Percentiles rank a stretch among this genome's conserved stretches.
phyloP scores from a whole-genome alignment of 208 protist species.

The Strigomonas culicis region DNA sequence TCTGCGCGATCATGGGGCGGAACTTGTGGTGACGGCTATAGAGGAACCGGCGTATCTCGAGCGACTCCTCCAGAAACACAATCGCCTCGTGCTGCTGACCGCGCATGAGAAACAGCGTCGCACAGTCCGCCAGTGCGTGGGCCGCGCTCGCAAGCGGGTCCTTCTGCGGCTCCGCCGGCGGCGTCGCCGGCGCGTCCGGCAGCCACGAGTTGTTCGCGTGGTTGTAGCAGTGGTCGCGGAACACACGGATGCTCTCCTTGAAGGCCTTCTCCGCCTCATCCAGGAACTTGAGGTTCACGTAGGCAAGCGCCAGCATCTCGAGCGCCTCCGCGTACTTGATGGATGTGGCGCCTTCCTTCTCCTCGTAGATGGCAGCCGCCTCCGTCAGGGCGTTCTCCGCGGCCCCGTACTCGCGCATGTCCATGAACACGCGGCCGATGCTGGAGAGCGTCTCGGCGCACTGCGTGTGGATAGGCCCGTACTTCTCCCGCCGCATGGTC shows the following conservation, averaged over 20 bases:
- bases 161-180: constrained; percentile 69
- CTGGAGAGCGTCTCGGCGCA: constrained; percentile 84
- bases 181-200: constrained; percentile 37
- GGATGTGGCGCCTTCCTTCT: constrained; percentile 66
- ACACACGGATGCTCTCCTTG: constrained; percentile 83
- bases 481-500: constrained; percentile 77
- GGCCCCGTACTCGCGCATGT: constrained; percentile 86
- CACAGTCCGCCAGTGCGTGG: constrained; percentile 85
- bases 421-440: constrained; percentile 87
- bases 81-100: constrained; percentile 66
- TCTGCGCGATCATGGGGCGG: constrained; percentile 88
- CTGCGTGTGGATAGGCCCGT: constrained; percentile 78
- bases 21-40: constrained; percentile 79
- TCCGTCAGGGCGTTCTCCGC: constrained; percentile 89
- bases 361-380: constrained; percentile 84
- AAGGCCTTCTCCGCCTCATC: constrained; percentile 89
- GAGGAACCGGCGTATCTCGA: constrained; percentile 83
- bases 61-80: constrained; percentile 80
- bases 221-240: constrained; percentile 81
- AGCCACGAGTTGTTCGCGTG: constrained; percentile 74
- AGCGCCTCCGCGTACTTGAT: constrained; percentile 82
- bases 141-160: constrained; percentile 75
- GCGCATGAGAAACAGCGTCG: constrained; percentile 70
- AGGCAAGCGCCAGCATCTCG: constrained; percentile 75
- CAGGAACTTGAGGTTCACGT: constrained; percentile 84